phyloP scores from a whole-genome alignment of 768 basidiomycete genomes.

The Suillus tomentosus region DNA sequence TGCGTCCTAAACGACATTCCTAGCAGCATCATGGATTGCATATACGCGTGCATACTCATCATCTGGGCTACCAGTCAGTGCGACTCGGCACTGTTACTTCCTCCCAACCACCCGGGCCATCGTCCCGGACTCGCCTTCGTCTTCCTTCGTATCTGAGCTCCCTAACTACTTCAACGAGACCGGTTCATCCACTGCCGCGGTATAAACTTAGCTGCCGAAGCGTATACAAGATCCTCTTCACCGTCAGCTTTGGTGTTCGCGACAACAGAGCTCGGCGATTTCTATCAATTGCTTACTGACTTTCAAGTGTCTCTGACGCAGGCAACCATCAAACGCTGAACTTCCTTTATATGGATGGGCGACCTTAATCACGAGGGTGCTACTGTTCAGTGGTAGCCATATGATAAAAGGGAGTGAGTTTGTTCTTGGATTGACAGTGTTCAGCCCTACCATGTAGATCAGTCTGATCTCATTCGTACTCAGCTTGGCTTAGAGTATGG shows the following conservation, averaged over 20 bases:
- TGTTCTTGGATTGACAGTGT: constrained; percentile 16
- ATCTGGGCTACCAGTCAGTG: constrained; percentile 35
- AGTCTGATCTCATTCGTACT: constrained; percentile 20
- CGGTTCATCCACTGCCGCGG: constrained; percentile 16
- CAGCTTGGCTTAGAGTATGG: constrained; percentile 21
- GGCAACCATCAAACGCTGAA: constrained; percentile 16
- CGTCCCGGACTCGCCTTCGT: constrained; percentile 13
- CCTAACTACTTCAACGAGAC: constrained; percentile 10
- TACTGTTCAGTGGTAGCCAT: constrained; percentile 15
- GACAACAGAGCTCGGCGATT: constrained; percentile 20
- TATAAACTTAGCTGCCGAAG: constrained; percentile 19
- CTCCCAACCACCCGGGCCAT: constrained; percentile 13
- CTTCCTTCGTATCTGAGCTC: constrained; percentile 13
- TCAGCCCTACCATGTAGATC: constrained; percentile 13
- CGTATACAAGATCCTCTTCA: constrained; percentile 10
- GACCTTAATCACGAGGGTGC: constrained; percentile 17
- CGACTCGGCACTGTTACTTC: constrained; percentile 18
- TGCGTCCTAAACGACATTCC: constrained; percentile 19
- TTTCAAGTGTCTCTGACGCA: constrained; percentile 12
- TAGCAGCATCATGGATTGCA: constrained; percentile 18
- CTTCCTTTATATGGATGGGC: constrained; percentile 21
- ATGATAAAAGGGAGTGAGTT: too few relatives aligned
- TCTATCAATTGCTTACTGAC: constrained; percentile 19
- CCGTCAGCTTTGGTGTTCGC: constrained; percentile 14
- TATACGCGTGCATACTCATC: constrained; percentile 7